Evolutionary conservation across 192 early-diverging fungal species (phyloP), one percentile per base, ranked within the genome.

Genomic region (Coemansia sp.): DNA sequence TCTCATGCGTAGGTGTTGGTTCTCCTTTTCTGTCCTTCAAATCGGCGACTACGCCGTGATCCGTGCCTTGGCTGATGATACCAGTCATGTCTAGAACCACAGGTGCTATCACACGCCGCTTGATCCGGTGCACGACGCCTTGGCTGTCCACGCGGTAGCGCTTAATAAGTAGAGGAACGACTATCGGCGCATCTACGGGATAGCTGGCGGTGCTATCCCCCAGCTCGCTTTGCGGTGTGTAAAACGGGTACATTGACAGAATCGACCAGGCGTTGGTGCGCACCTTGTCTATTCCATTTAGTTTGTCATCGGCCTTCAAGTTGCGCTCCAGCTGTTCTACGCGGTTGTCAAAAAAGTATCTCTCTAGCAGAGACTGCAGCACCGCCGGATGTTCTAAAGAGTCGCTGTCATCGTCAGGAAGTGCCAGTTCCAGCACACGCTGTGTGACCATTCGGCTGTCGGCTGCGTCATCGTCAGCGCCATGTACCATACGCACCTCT

Each of bases 261-360:
- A 89, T 84, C 63, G 89, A 87, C 90, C 90, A 92, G 11, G 90
- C 90, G 40, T 86, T 85, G 4, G 88, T 89, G 17, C 76, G 81
- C 8, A 89, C 83, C 39, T 84, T 71, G 36, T 69, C 59, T 4
- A 72, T 19, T 17, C 34, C 31, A n/a, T 24, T 34, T 36, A 37
- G 27, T 29, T 3, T 34, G 31, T 56, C 44, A 7, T 60, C 16
- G 3, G 59, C 37, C 59, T 62, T 68, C 62, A 75, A 44, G 16
- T 41, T 62, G 62, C 84, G 76, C 72, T 85, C 72, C 31, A 75
- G 54, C 35, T 73, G 65, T 61, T 78, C 64, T 27, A 83, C 54
- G 51, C 73, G 63, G 72, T 85, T 92, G 72, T 89, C 87, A 27
- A 90, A 89, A 73, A 92, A 89, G 69, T 90, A 73, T 16, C 79